Conservation (phyloP, 257 asterid species). For the Marsdenia floribunda region DNA sequence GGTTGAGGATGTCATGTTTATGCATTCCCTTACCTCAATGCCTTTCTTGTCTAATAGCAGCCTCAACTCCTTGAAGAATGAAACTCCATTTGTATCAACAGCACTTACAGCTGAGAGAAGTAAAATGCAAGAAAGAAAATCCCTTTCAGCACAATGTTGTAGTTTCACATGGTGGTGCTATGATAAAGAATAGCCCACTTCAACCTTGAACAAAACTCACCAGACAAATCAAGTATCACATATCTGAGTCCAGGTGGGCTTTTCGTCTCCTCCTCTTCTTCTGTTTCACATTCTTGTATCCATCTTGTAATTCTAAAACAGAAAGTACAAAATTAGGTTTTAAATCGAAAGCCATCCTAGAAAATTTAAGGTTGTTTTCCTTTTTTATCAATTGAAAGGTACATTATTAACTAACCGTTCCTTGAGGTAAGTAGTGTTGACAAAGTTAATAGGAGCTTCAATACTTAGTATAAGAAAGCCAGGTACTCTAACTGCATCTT, state of each 20-base stretch:
- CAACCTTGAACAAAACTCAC: constrained; percentile 30
- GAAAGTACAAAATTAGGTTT: neutral
- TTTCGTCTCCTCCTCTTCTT: constrained; percentile 29
- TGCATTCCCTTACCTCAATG: constrained; percentile 48
- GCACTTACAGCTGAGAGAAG: constrained; percentile 62
- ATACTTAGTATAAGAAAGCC: constrained; percentile 62
- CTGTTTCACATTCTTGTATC: constrained; percentile 57
- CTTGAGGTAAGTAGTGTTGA: constrained; percentile 71
- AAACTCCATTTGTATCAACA: constrained; percentile 70
- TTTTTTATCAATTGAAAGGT: neutral
- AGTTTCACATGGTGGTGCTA: neutral
- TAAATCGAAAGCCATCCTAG: neutral
- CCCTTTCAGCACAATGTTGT: neutral
- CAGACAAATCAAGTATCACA: constrained; percentile 65
- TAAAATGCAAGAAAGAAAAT: neutral
- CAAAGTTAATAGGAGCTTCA: constrained; percentile 86
- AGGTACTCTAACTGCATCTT: constrained; percentile 54
- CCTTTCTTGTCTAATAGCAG: constrained; percentile 50
- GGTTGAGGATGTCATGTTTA: neutral
- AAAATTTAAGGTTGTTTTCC: neutral
- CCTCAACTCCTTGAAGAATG: constrained; percentile 73
- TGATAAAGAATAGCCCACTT: neutral
- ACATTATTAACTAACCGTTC: constrained; percentile 47
- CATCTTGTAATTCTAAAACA: constrained; percentile 61
- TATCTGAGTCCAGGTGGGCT: constrained; percentile 38